These are phyloP conservation scores for Hypoxylon sp. DNA, from an alignment of 2,329 filamentous ascomycete species.

Conservation along the genomic window DNA sequence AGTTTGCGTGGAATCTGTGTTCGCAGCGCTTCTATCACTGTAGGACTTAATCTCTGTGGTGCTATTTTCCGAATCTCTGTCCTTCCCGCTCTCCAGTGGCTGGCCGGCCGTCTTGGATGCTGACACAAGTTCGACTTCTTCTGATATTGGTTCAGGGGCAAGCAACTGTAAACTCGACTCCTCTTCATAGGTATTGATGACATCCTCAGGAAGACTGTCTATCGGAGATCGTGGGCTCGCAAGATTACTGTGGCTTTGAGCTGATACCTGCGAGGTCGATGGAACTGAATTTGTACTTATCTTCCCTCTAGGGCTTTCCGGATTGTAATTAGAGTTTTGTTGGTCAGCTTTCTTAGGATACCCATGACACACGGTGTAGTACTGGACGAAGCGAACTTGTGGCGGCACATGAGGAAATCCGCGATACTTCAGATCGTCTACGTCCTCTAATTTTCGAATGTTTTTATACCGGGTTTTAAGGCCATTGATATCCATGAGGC, in stretches of 20 bases:
- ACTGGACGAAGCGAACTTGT: conserved; percentile 86
- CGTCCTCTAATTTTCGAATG: conserved; percentile 79
- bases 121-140: conserved; percentile 39
- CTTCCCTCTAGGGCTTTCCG: conserved; percentile 39
- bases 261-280: conserved; percentile 60
- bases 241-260: conserved; percentile 62
- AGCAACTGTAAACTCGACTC: conserved; percentile 49
- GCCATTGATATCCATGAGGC: conserved; percentile 81
- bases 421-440: conserved; percentile 66
- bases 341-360: conserved; percentile 68
- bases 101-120: conserved; percentile 8
- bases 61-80: not conserved
- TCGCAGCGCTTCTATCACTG: conserved; percentile 3
- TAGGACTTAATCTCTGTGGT: not conserved
- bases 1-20: conserved; percentile 12
- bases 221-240: conserved; percentile 41
- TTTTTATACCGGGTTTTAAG: conserved; percentile 78
- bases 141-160: conserved; percentile 48
- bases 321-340: conserved; percentile 31
- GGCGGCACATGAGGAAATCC: conserved; percentile 58
- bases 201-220: conserved; percentile 23
- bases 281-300: conserved; percentile 30
- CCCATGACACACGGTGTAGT: conserved; percentile 89
- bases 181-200: conserved; percentile 39
- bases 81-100: not conserved